phyloP scores from a whole-genome alignment of 441 rosid genomes.

The Erodium trifolium region DNA sequence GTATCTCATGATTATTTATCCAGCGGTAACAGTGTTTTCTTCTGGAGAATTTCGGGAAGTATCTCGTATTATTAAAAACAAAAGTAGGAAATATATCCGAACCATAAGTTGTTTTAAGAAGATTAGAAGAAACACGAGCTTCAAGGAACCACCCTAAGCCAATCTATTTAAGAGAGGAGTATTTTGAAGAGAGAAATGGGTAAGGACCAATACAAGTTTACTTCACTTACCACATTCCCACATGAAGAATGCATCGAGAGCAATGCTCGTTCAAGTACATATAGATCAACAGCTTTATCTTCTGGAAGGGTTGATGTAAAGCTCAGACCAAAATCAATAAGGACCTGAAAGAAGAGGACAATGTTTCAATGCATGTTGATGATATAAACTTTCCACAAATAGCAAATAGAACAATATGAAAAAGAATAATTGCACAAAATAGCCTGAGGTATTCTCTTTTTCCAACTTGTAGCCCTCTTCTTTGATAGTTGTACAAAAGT shows the following conservation, averaged over 20 bases:
- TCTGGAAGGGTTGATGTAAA: conserved; percentile 85
- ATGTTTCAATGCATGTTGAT: conserved; percentile 13
- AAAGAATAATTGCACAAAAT: no score
- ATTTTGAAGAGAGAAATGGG: no score
- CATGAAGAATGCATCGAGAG: conserved; percentile 92
- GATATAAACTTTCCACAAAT: not conserved
- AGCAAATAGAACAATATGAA: not conserved
- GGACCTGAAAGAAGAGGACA: conserved; percentile 39
- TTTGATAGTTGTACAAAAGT: no score
- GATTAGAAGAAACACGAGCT: not conserved
- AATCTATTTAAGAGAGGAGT: not conserved
- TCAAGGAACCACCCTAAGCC: conserved; percentile 1
- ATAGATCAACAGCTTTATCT: conserved; percentile 89
- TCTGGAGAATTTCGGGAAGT: not conserved
- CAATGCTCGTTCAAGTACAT: conserved; percentile 88
- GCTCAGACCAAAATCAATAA: conserved; percentile 93
- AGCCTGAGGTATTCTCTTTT: no score
- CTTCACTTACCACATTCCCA: conserved; percentile 73
- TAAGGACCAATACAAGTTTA: not conserved
- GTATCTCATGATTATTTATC: not conserved
- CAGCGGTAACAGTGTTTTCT: not conserved
- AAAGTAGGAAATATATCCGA: not conserved
- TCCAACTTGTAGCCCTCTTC: no score
- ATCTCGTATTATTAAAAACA: not conserved
- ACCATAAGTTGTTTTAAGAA: not conserved